Base-by-base conservation (phyloP, 257 asterid genomes). In the Solanum pinnatisectum region DNA sequence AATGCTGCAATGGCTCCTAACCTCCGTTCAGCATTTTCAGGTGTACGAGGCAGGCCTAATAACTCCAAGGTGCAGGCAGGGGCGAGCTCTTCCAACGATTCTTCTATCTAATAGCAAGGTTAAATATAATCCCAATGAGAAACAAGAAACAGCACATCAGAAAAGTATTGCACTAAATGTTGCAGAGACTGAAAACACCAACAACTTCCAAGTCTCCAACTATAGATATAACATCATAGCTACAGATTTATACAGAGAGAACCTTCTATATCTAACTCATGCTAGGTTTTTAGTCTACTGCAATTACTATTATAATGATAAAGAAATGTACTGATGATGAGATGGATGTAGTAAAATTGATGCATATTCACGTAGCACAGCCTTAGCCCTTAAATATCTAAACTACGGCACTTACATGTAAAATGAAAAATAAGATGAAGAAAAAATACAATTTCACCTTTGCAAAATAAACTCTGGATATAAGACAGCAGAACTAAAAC, bases 61-160 rank as follows among this genome's bases (percentile, higher is more conserved):
- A 96, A 92, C 94, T 97, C 98, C 95, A 96, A 88, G 10, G 99
- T 95, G 93, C 99, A 97, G 84, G 97, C 98, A 40, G 99, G 99
- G 77, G 99, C 99, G 90, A 97, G 94, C 93, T 97, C 98, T 93
- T 96, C 99, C 93, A 97, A 90, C 67, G 98, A 96, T 89, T 97
- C 99, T 93, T 97, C 99, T 84, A 97, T 97, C 99, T 97, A 89
- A 85, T 89, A 87, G 86, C 87, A 92, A 88, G 59, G 87, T 88
- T 89, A 72, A 88, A 83, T 39, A 87, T 74, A 85, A 87, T 39
- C 78, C 63, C 44, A 8, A 49, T 88, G 49, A 90, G 89, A 30
- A 71, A 84, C 59, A 88, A 88, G 88, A 63, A 79, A 49, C 68
- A 82, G 39, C 15, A 82, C 27, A 49, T 49, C 44, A 49, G 40